phyloP scores from a whole-genome alignment of 305 asterid genomes.

The Rubia tinctorum region DNA sequence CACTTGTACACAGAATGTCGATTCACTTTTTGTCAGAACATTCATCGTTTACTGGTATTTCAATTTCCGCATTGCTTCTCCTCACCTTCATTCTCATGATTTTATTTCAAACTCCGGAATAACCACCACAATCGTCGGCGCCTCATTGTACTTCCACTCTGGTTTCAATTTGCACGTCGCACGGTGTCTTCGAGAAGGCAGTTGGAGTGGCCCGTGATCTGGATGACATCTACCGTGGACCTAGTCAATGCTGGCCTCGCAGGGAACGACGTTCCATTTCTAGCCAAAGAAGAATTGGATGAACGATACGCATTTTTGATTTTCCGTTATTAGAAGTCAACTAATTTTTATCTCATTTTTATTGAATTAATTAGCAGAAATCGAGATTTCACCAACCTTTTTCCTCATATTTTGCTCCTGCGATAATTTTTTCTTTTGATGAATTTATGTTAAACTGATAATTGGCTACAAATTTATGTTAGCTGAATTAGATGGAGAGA shows the following conservation, averaged over 20 bases:
- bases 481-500: background rate
- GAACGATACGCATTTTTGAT: conserved; percentile 39
- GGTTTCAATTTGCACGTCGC: conserved; percentile 50
- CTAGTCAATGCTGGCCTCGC: conserved; percentile 63
- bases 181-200: conserved; percentile 72
- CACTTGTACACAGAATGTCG: no score
- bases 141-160: conserved; percentile 11
- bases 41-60: conserved; percentile 22
- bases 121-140: conserved; percentile 11
- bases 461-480: background rate
- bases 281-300: conserved; percentile 71
- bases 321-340: no score
- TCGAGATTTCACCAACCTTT: background rate
- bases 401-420: conserved; percentile 1
- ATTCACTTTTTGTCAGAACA: no score
- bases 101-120: conserved; percentile 17
- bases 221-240: conserved; percentile 41
- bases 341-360: no score
- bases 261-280: conserved; percentile 66
- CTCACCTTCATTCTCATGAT: conserved; percentile 29
- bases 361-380: background rate
- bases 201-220: conserved; percentile 38
- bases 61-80: conserved; percentile 34
- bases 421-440: conserved; percentile 11
- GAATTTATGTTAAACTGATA: background rate